Conservation (phyloP, 169 alveolate species). For the Neospora caninum region DNA sequence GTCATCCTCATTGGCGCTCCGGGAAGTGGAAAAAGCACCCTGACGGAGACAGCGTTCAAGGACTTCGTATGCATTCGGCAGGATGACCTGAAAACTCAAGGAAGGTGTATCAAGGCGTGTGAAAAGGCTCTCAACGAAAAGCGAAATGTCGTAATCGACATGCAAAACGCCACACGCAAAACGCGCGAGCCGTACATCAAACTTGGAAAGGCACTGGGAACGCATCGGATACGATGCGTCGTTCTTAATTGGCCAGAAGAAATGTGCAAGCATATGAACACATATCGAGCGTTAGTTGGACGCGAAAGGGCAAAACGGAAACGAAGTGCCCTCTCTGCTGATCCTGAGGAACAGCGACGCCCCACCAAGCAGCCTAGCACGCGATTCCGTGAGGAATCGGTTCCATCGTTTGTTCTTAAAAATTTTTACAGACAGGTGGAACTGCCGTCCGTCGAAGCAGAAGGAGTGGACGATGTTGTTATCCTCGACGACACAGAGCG, state of each 20-base stretch:
- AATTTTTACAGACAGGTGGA: constrained; percentile 60
- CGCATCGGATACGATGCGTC: background rate
- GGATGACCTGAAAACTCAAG: constrained; percentile 64
- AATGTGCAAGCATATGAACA: constrained; percentile 51
- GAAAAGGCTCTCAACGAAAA: constrained; percentile 41
- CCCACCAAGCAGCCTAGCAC: background rate
- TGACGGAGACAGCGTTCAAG: constrained; percentile 32
- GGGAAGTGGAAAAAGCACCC: constrained; percentile 69
- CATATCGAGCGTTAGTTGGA: constrained; percentile 48
- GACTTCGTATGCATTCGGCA: constrained; percentile 49
- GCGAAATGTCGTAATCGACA: constrained; percentile 56
- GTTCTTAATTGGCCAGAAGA: constrained; percentile 67
- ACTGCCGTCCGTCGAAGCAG: constrained; percentile 52
- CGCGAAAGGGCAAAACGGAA: background rate
- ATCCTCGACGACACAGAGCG: background rate
- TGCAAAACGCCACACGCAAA: constrained; percentile 52
- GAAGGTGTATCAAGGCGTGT: constrained; percentile 55
- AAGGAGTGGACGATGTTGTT: constrained; percentile 6
- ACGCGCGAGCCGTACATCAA: constrained; percentile 59
- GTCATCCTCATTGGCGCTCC: constrained; percentile 68
- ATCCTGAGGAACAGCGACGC: background rate
- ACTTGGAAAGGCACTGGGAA: constrained; percentile 42
- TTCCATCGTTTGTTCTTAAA: constrained; percentile 50
- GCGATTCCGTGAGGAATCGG: constrained; percentile 47
- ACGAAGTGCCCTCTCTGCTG: background rate